Evolutionary conservation across 805 yeast species (phyloP).

Genomic region (Wickerhamomyces chambardii): DNA sequence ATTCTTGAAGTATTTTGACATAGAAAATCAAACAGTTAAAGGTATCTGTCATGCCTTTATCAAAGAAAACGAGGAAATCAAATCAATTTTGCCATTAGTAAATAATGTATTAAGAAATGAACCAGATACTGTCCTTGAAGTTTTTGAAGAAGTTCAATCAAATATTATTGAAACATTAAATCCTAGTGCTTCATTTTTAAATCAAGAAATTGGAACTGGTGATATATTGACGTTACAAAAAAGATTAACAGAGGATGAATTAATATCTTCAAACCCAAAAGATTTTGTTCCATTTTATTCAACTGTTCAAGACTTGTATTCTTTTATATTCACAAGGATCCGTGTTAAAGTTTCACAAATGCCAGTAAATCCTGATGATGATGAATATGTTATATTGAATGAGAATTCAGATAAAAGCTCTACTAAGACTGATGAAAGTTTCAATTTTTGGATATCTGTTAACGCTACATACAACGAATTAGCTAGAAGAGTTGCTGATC

Average conservation of each 20-base stretch:
- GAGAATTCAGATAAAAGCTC: slow-evolving; percentile 9
- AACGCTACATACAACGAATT: slow-evolving; percentile 49
- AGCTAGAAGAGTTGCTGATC: slow-evolving; percentile 49
- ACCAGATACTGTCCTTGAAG: slow-evolving; percentile 23
- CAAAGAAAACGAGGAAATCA: slow-evolving; percentile 34
- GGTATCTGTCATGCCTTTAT: slow-evolving; percentile 60
- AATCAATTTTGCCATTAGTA: slow-evolving; percentile 29
- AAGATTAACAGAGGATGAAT: slow-evolving; percentile 7
- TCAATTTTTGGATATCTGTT: slow-evolving; percentile 65
- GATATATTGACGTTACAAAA: slow-evolving; percentile 42
- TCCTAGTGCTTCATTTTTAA: slow-evolving; percentile 33
- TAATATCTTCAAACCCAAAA: slow-evolving; percentile 5
- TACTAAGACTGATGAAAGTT: slow-evolving; percentile 19
- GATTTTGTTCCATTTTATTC: slow-evolving; percentile 22
- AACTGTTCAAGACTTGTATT: slow-evolving; percentile 38
- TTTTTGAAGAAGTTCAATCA: slow-evolving; percentile 57
- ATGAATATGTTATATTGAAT: neutral
- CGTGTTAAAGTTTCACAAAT: slow-evolving; percentile 40
- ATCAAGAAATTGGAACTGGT: slow-evolving; percentile 55
- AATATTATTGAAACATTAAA: slow-evolving; percentile 34
- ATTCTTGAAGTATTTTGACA: slow-evolving; percentile 65
- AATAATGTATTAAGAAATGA: slow-evolving; percentile 27
- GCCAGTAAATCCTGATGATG: neutral
- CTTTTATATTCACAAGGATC: slow-evolving; percentile 48
- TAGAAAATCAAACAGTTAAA: slow-evolving; percentile 36